These are phyloP conservation scores for Ophioceras dolichostomum DNA, from an alignment of 2,329 filamentous ascomycete species.

Conservation along the genomic window DNA sequence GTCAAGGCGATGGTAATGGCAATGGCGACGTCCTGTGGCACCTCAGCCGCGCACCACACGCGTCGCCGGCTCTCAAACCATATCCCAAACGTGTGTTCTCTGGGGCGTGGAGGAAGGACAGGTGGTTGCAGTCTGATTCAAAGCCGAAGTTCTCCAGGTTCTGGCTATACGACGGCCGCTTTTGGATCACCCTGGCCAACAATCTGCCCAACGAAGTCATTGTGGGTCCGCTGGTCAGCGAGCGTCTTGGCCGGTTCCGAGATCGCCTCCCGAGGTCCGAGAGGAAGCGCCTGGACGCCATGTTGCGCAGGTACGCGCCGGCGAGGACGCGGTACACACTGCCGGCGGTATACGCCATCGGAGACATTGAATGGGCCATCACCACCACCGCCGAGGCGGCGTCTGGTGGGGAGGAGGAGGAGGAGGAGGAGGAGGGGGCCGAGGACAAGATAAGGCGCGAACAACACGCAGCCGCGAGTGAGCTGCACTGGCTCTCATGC, in stretches of 20 bases:
- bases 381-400: conserved; percentile 5
- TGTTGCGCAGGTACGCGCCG: conserved; percentile 37
- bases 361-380: conserved; percentile 17
- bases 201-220: conserved; percentile 27
- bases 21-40: conserved; percentile 22
- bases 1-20: conserved; percentile 6
- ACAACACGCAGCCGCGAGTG: background rate
- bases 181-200: conserved; percentile 41
- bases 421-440: background rate
- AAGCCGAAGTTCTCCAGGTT: conserved; percentile 11
- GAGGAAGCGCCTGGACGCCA: conserved; percentile 21
- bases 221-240: conserved; percentile 31
- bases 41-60: conserved; percentile 33
- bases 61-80: conserved; percentile 27
- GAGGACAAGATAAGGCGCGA: background rate
- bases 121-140: background rate
- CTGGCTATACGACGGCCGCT: conserved; percentile 46
- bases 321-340: conserved; percentile 43
- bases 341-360: conserved; percentile 37
- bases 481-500: background rate
- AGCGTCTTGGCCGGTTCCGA: conserved; percentile 34
- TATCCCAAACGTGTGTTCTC: no score
- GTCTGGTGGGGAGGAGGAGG: background rate
- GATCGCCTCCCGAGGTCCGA: conserved; percentile 21
- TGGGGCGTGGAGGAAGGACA: background rate